Percentiles rank a stretch among this genome's conserved stretches.
Evolutionary conservation across 306 rosid genomes (phyloP).

Genomic region (Medicago truncatula): MtrunA17r5.0-ANR NC_053044.1:54684501-54685000

Average conservation of each 20-base stretch:
- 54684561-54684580: conserved; percentile 40
- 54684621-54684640: conserved; percentile 87
- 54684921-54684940: background rate
- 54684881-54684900: conserved; percentile 37
- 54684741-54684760: conserved; percentile 13
- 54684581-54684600: conserved; percentile 66
- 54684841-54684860: conserved; percentile 35
- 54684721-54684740: background rate
- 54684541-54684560: conserved; percentile 50
- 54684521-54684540: conserved; percentile 91
- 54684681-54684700: background rate
- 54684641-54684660: conserved; percentile 95
- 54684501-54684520: conserved; percentile 89
- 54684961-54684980: too few species aligned
- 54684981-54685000: too few species aligned
- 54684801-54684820: conserved; percentile 43
- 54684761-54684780: background rate
- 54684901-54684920: conserved; percentile 23
- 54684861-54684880: conserved; percentile 7
- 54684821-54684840: conserved; percentile 49
- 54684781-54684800: background rate
- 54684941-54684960: too few species aligned
- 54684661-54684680: conserved; percentile 74
- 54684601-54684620: conserved; percentile 64
- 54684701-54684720: conserved; percentile 18